Evolutionary conservation across 495 filamentous ascomycete species (phyloP).

Genomic region (Venustampulla echinocandica): DNA sequence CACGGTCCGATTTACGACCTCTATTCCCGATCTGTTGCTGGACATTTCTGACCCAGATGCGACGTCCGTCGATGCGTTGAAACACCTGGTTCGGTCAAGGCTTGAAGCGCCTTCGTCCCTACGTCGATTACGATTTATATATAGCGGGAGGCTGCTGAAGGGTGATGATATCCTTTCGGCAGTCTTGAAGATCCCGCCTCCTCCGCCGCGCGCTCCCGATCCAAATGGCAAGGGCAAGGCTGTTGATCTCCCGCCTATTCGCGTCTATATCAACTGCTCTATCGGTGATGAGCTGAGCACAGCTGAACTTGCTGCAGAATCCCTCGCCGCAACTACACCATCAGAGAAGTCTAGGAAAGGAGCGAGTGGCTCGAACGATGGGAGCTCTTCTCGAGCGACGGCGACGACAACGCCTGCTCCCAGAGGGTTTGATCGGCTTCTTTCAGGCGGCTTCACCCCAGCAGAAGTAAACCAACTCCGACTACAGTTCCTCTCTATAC

Average conservation of each 20-base stretch:
- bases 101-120: constrained; percentile 50
- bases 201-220: constrained; percentile 32
- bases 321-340: constrained; percentile 23
- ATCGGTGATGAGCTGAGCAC: constrained; percentile 66
- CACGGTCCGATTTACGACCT: constrained; percentile 79
- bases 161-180: constrained; percentile 55
- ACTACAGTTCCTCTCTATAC: constrained; percentile 74
- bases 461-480: constrained; percentile 74
- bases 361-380: constrained; percentile 14
- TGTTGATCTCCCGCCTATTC: constrained; percentile 33
- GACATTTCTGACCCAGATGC: constrained; percentile 56
- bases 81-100: constrained; percentile 67
- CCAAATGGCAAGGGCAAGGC: constrained; percentile 49
- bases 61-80: constrained; percentile 67
- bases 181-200: constrained; percentile 54
- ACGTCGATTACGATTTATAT: constrained; percentile 70
- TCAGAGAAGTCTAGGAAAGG: constrained; percentile 11
- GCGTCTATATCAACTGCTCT: constrained; percentile 83
- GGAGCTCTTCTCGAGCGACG: not conserved
- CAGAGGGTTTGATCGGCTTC: constrained; percentile 81
- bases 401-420: constrained; percentile 49
- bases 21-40: constrained; percentile 74
- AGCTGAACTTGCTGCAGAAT: constrained; percentile 62
- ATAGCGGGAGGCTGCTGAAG: constrained; percentile 73
- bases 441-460: constrained; percentile 68